These are phyloP conservation scores for Geotrichum citri-aurantii DNA, from an alignment of 1,139 yeast species.

Conservation along the genomic window DNA sequence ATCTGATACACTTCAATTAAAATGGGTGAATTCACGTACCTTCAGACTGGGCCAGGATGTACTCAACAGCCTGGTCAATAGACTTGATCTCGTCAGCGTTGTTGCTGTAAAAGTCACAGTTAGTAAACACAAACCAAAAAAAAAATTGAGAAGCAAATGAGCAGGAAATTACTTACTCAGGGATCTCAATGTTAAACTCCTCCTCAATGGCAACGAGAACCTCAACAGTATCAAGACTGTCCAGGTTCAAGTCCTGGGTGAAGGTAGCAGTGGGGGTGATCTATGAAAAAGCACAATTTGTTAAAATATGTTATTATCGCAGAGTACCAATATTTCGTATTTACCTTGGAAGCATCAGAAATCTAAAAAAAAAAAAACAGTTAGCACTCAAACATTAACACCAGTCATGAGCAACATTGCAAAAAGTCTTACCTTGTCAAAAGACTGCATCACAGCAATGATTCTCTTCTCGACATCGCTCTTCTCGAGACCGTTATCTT, in stretches of 20 bases:
- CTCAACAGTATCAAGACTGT: slow-evolving; percentile 79
- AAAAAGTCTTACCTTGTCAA: slow-evolving; percentile 53
- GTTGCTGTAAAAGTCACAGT: slow-evolving; percentile 33
- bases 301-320: background rate
- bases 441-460: slow-evolving; percentile 71
- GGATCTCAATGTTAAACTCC: slow-evolving; percentile 58
- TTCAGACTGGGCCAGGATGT: slow-evolving; percentile 68
- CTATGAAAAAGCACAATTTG: slow-evolving; percentile 22
- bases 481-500: slow-evolving; percentile 60
- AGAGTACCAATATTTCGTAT: background rate
- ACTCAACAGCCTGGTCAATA: slow-evolving; percentile 79
- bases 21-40: slow-evolving; percentile 30
- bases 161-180: slow-evolving; percentile 44
- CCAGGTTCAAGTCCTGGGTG: slow-evolving; percentile 70
- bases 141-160: background rate
- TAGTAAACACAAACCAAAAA: background rate
- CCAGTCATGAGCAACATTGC: slow-evolving; percentile 5
- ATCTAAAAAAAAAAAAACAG: slow-evolving; percentile 16
- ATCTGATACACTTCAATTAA: background rate
- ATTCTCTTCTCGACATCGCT: slow-evolving; percentile 71
- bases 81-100: slow-evolving; percentile 84
- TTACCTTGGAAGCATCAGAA: slow-evolving; percentile 26
- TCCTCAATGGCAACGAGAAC: slow-evolving; percentile 83
- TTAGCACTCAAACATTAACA: background rate
- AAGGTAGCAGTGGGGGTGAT: slow-evolving; percentile 57